These are phyloP conservation scores for Infundibulicybe gibba DNA, from an alignment of 768 basidiomycete genomes.

Conservation along the genomic window DNA sequence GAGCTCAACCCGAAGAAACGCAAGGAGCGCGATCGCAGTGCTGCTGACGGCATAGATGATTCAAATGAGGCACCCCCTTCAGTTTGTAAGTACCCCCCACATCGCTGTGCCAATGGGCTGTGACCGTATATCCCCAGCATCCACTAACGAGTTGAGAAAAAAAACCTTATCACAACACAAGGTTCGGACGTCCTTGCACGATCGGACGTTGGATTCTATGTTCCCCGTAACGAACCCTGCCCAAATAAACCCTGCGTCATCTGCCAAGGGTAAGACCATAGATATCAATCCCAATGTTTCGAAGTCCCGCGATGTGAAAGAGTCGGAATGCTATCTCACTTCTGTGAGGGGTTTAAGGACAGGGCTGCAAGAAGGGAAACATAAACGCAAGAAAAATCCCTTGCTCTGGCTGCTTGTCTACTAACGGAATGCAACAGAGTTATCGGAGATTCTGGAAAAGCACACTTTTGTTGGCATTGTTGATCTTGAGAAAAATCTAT, in stretches of 20 bases:
- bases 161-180: constrained; percentile 80
- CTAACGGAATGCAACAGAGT: constrained; percentile 41
- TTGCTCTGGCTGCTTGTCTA: neutral
- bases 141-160: constrained; percentile 25
- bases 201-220: constrained; percentile 95
- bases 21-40: constrained; percentile 36
- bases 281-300: constrained; percentile 13
- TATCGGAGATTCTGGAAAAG: constrained; percentile 79
- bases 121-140: too few species aligned
- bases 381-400: constrained; percentile 52
- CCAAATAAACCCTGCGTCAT: constrained; percentile 25
- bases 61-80: constrained; percentile 20
- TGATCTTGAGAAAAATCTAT: constrained; percentile 67
- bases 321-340: constrained; percentile 73
- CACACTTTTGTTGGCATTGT: constrained; percentile 94
- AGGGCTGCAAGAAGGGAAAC: constrained; percentile 54
- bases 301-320: constrained; percentile 54
- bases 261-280: constrained; percentile 13
- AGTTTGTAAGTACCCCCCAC: constrained; percentile 15
- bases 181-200: constrained; percentile 83
- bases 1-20: constrained; percentile 27
- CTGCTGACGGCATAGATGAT: constrained; percentile 18
- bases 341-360: constrained; percentile 70
- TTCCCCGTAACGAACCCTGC: constrained; percentile 66
- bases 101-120: neutral